phyloP scores from a whole-genome alignment of 257 asterid species.

The Leptodermis oblonga region DNA sequence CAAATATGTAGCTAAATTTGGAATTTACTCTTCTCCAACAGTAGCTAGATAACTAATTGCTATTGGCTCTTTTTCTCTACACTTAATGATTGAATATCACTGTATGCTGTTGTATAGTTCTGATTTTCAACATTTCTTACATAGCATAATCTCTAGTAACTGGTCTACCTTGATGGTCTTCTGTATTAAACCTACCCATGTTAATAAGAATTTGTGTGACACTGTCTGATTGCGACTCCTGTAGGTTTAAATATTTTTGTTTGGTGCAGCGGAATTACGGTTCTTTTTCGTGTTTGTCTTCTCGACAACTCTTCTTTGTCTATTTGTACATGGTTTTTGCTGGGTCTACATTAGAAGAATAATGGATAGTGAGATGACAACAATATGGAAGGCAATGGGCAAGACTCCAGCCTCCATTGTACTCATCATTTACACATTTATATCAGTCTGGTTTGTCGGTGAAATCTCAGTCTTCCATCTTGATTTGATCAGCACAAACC shows the following conservation, averaged over 20 bases:
- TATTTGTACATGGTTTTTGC: slow-evolving; percentile 67
- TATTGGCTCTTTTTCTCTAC: not conserved
- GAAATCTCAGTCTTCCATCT: slow-evolving; percentile 79
- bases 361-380: slow-evolving; percentile 44
- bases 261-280: slow-evolving; percentile 81
- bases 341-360: slow-evolving; percentile 66
- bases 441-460: slow-evolving; percentile 84
- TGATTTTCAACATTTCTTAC: not conserved
- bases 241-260: slow-evolving; percentile 4
- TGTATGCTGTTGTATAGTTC: not conserved
- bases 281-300: slow-evolving; percentile 89
- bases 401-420: slow-evolving; percentile 68
- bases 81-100: not conserved
- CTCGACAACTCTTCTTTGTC: slow-evolving; percentile 56
- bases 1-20: too few species aligned
- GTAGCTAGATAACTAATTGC: not conserved
- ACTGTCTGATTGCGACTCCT: not conserved
- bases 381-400: slow-evolving; percentile 57
- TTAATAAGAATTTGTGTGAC: not conserved
- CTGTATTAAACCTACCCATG: not conserved
- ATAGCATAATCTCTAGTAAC: too few species aligned
- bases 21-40: not conserved
- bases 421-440: slow-evolving; percentile 57
- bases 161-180: not conserved
- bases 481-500: slow-evolving; percentile 73